A percentile compares a stretch with the other conserved stretches of the same genome.
Evolutionary conservation across 768 basidiomycete genomes (phyloP).

Genomic region (Cyclocybe cylindracea): DNA sequence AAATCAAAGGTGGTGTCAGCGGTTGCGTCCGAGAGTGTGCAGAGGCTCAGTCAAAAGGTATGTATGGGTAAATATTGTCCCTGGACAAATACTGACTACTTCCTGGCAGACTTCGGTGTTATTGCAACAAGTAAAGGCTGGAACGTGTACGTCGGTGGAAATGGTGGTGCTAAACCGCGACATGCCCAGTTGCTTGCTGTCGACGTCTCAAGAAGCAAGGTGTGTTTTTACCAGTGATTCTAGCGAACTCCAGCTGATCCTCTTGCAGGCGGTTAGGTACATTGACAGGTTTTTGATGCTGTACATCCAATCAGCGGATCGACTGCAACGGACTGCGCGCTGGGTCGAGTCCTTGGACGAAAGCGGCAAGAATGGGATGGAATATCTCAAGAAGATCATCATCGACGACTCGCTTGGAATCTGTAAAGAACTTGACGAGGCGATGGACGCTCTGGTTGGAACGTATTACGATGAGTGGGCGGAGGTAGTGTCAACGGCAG

Average conservation of each 20-base stretch:
- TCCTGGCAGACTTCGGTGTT: conserved; percentile 62
- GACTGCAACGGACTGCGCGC: conserved; percentile 67
- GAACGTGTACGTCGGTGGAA: conserved; percentile 74
- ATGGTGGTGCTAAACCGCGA: conserved; percentile 61
- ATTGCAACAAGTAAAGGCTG: conserved; percentile 83
- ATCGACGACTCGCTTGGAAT: conserved; percentile 74
- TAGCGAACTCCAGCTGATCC: not conserved
- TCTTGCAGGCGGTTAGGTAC: conserved; percentile 39
- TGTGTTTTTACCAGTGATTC: conserved; percentile 17
- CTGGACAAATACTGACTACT: not conserved
- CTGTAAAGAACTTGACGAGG: conserved; percentile 63
- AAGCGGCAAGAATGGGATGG: conserved; percentile 48
- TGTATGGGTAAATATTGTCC: not conserved
- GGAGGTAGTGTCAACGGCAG: conserved; percentile 48
- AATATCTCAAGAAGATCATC: conserved; percentile 66
- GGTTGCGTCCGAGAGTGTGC: conserved; percentile 79
- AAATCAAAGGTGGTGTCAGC: conserved; percentile 75
- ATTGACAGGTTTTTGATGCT: conserved; percentile 67
- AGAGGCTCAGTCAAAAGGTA: conserved; percentile 61
- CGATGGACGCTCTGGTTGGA: conserved; percentile 66
- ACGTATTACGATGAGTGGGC: conserved; percentile 76
- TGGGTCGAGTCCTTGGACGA: conserved; percentile 71
- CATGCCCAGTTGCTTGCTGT: conserved; percentile 68
- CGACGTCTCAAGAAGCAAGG: conserved; percentile 64
- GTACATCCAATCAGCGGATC: conserved; percentile 76